These are phyloP conservation scores for Barnettozyma sucrosica DNA, from an alignment of 805 yeast species.

Conservation along the genomic window DNA sequence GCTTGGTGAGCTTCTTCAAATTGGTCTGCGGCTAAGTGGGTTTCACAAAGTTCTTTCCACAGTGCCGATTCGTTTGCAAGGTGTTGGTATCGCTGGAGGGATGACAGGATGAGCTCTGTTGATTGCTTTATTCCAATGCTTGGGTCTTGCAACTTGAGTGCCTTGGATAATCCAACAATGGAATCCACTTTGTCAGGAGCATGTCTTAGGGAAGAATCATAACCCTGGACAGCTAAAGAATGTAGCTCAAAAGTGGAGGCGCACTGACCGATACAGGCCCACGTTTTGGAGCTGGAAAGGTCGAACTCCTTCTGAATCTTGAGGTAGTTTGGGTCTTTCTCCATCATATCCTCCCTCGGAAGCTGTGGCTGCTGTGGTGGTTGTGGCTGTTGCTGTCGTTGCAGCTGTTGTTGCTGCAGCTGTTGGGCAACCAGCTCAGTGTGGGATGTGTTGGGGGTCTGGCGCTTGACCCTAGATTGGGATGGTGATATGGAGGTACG, in stretches of 20 bases:
- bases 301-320: constrained; percentile 10
- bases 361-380: too few relatives aligned
- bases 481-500: constrained; percentile 14
- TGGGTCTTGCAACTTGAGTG: constrained; percentile 15
- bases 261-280: constrained; percentile 22
- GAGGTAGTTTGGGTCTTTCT: neutral
- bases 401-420: constrained; percentile 1
- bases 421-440: neutral
- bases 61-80: constrained; percentile 35
- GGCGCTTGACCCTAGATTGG: constrained; percentile 18
- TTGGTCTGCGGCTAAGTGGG: constrained; percentile 41
- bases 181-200: constrained; percentile 21
- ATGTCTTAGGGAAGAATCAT: constrained; percentile 21
- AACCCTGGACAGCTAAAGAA: constrained; percentile 18
- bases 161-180: constrained; percentile 12
- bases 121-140: constrained; percentile 15
- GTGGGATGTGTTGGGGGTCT: constrained; percentile 6
- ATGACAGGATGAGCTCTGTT: constrained; percentile 16
- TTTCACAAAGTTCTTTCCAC: constrained; percentile 47
- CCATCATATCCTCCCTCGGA: neutral
- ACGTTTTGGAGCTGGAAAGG: constrained; percentile 16
- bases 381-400: neutral
- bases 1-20: constrained; percentile 48
- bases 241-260: constrained; percentile 18
- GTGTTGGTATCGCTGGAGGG: constrained; percentile 28